Evolutionary conservation across 2,329 filamentous ascomycete genomes (phyloP).

Genomic region (Diaporthe destruens): DNA sequence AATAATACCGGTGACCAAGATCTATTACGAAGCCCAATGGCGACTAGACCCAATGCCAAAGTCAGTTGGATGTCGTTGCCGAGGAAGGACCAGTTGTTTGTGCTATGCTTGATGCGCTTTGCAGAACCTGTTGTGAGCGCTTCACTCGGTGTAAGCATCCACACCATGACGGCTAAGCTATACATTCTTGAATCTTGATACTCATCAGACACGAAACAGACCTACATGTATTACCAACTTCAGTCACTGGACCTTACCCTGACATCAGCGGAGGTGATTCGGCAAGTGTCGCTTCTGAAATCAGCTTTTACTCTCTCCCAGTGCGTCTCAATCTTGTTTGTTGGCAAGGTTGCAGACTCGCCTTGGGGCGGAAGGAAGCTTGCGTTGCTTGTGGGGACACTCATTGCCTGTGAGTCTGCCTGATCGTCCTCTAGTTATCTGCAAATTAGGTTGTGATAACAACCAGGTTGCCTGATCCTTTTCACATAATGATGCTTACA

Average conservation of each 20-base stretch:
- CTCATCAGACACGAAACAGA: background rate
- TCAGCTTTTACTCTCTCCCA: background rate
- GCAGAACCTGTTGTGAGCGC: background rate
- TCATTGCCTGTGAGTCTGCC: background rate
- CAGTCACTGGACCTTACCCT: background rate
- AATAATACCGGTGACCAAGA: background rate
- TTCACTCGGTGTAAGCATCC: background rate
- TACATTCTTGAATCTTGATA: background rate
- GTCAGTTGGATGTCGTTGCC: background rate
- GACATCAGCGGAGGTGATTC: background rate
- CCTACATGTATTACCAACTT: background rate
- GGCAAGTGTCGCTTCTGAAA: background rate
- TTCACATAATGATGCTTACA: background rate
- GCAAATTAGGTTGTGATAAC: background rate
- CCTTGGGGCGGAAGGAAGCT: background rate
- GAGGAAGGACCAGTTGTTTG: background rate
- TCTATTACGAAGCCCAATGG: background rate
- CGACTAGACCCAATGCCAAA: background rate
- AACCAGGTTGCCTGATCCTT: background rate
- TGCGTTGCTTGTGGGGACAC: background rate
- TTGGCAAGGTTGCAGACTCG: conserved; percentile 3
- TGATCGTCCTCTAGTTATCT: background rate
- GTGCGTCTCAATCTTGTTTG: background rate
- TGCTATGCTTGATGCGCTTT: background rate
- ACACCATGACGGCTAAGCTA: background rate